Percentiles rank a stretch among this genome's conserved stretches.
Conservation (phyloP, 768 basidiomycete genomes). For the Rhodotorula paludigena region DNA sequence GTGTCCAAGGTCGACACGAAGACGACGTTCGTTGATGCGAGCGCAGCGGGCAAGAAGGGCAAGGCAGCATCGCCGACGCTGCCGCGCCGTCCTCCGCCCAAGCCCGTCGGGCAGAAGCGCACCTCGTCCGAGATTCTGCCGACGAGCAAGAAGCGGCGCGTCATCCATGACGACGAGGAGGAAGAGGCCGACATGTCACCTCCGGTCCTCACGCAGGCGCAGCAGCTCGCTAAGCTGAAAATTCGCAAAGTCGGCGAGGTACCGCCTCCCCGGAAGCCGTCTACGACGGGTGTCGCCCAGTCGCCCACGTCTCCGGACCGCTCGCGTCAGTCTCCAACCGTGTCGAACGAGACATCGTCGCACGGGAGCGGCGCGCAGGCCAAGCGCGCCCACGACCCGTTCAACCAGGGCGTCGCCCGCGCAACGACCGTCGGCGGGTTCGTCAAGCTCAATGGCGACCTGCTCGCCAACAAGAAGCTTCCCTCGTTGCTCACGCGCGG, state of each 20-base stretch:
- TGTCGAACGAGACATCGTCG: not conserved
- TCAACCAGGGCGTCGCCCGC: conserved; percentile 9
- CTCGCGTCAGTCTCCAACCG: not conserved
- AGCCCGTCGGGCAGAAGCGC: not conserved
- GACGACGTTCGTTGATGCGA: no score
- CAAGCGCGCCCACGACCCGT: not conserved
- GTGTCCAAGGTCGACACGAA: not conserved
- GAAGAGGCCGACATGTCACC: no score
- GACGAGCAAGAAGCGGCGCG: not conserved
- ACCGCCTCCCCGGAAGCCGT: not conserved
- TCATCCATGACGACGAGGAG: not conserved
- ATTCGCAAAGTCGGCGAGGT: not conserved
- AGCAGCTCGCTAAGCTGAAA: not conserved
- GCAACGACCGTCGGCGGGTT: conserved; percentile 4
- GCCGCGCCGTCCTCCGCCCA: not conserved
- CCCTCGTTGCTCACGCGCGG: not conserved
- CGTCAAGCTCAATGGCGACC: not conserved
- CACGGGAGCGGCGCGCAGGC: not conserved
- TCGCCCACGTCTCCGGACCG: not conserved
- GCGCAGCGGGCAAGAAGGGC: not conserved
- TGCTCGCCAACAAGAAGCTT: not conserved
- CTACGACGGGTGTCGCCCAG: no score
- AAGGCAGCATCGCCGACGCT: no score
- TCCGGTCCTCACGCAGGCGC: not conserved
- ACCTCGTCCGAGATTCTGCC: not conserved